These are phyloP conservation scores for Hymenotorrendiella dingleyae DNA, from an alignment of 2,329 filamentous ascomycete species.

Conservation along the genomic window DNA sequence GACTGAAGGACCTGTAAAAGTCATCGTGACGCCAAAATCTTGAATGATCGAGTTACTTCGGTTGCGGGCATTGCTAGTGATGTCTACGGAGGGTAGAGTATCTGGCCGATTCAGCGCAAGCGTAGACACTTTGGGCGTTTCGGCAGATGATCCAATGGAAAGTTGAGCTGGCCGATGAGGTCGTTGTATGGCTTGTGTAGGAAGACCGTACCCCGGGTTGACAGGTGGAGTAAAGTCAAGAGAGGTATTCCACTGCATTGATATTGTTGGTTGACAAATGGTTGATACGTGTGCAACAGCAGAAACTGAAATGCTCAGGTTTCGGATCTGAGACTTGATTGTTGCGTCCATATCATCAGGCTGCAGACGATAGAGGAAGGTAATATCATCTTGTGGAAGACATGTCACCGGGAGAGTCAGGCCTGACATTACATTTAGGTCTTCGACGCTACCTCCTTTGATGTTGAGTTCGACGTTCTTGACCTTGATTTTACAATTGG, in stretches of 20 bases:
- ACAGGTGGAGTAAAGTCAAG: constrained; percentile 64
- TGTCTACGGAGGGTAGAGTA: constrained; percentile 53
- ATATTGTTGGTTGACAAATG: constrained; percentile 53
- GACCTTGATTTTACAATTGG: constrained; percentile 60
- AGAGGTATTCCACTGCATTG: constrained; percentile 61
- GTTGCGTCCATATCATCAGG: constrained; percentile 35
- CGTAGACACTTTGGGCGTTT: constrained; percentile 48
- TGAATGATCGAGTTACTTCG: constrained; percentile 41
- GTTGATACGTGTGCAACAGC: constrained; percentile 53
- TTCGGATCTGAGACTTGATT: constrained; percentile 43
- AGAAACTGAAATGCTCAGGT: constrained; percentile 54
- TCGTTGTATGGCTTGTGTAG: constrained; percentile 53
- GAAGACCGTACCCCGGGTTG: constrained; percentile 55
- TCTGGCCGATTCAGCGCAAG: constrained; percentile 54
- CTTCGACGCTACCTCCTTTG: constrained; percentile 51
- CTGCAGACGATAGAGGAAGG: constrained; percentile 64
- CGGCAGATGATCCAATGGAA: constrained; percentile 51
- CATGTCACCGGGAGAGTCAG: constrained; percentile 53
- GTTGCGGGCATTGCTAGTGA: constrained; percentile 36
- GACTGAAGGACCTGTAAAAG: constrained; percentile 58
- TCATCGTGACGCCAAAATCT: constrained; percentile 69
- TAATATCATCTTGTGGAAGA: constrained; percentile 68
- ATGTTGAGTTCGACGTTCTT: constrained; percentile 53
- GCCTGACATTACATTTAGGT: constrained; percentile 45
- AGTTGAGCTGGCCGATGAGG: constrained; percentile 58